A percentile compares a stretch with the other conserved stretches of the same genome.
Conservation (phyloP, 768 basidiomycete genomes). For the Galerina sulciceps region DNA sequence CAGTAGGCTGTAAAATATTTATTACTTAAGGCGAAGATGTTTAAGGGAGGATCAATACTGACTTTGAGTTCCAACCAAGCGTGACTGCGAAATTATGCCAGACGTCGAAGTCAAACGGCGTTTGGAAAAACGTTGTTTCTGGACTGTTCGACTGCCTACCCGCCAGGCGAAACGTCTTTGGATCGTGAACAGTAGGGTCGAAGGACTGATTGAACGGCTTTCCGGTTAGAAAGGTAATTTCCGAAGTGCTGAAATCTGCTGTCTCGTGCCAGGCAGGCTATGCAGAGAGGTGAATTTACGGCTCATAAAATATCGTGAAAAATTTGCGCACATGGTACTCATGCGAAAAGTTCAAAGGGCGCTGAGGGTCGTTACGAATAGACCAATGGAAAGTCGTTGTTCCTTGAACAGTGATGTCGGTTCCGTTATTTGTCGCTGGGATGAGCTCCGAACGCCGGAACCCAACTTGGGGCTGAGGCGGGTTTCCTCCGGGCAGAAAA, state of each 20-base stretch:
- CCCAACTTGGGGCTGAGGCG: slow-evolving; percentile 17
- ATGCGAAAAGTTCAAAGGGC: slow-evolving; percentile 17
- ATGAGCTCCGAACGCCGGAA: slow-evolving; percentile 19
- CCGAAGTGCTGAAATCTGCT: slow-evolving; percentile 17
- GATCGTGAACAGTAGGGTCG: slow-evolving; percentile 15
- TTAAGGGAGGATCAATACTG: not conserved
- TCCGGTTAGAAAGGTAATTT: slow-evolving; percentile 17
- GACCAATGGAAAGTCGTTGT: slow-evolving; percentile 20
- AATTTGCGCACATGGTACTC: slow-evolving; percentile 14
- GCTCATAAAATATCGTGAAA: not conserved
- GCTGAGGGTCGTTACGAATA: slow-evolving; percentile 9
- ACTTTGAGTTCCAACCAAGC: slow-evolving; percentile 16
- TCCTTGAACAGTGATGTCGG: slow-evolving; percentile 16
- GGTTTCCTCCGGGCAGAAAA: slow-evolving; percentile 15
- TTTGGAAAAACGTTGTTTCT: slow-evolving; percentile 17
- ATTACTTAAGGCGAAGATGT: not conserved
- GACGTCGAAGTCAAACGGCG: slow-evolving; percentile 15
- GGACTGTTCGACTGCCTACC: slow-evolving; percentile 16
- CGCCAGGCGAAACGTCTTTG: slow-evolving; percentile 14
- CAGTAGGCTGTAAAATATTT: slow-evolving; percentile 2
- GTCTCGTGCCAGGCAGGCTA: slow-evolving; percentile 21
- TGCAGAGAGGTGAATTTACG: not conserved
- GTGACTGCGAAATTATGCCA: slow-evolving; percentile 22
- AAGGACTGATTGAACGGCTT: slow-evolving; percentile 16
- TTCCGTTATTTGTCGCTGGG: slow-evolving; percentile 17